Evolutionary conservation across 1,284 basidiomycete species (phyloP).

Genomic region (Lentinula novae-zelandiae): DNA sequence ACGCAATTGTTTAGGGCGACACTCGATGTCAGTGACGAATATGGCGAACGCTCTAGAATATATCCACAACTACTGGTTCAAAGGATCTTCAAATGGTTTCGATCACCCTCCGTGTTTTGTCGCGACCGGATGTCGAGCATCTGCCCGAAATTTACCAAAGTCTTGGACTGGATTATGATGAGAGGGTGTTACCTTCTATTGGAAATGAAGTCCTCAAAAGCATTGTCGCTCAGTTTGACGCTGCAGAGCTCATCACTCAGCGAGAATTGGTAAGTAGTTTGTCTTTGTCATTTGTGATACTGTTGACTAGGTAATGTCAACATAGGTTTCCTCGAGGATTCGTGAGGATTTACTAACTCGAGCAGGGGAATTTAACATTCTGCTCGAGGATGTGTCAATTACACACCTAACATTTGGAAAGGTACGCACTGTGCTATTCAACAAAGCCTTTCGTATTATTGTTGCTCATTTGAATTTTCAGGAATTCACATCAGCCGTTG

Average conservation of each 20-base stretch:
- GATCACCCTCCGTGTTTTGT: conserved; percentile 94
- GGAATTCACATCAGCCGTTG: conserved; percentile 94
- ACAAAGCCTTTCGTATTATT: conserved; percentile 10
- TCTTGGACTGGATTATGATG: conserved; percentile 95
- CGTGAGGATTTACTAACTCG: conserved; percentile 90
- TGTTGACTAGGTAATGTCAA: not conserved
- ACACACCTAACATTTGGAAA: conserved; percentile 84
- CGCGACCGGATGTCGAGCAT: conserved; percentile 86
- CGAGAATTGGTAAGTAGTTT: conserved; percentile 67
- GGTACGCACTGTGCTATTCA: conserved; percentile 29
- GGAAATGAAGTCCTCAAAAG: conserved; percentile 98
- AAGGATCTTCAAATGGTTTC: conserved; percentile 99
- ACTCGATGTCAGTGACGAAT: not conserved
- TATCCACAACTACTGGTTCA: conserved; percentile 94
- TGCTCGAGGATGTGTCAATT: conserved; percentile 97
- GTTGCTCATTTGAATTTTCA: conserved; percentile 23
- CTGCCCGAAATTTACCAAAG: conserved; percentile 94
- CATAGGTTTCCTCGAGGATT: conserved; percentile 88
- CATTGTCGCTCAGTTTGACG: conserved; percentile 98
- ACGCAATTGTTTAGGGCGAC: conserved; percentile 24
- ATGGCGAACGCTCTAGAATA: conserved; percentile 60
- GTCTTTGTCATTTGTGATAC: not conserved
- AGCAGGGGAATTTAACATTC: conserved; percentile 95
- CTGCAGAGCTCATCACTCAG: conserved; percentile 92
- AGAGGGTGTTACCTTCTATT: conserved; percentile 90